These are phyloP conservation scores for Pichia cephalocereana DNA, from an alignment of 805 yeast genomes.

Conservation along the genomic window DNA sequence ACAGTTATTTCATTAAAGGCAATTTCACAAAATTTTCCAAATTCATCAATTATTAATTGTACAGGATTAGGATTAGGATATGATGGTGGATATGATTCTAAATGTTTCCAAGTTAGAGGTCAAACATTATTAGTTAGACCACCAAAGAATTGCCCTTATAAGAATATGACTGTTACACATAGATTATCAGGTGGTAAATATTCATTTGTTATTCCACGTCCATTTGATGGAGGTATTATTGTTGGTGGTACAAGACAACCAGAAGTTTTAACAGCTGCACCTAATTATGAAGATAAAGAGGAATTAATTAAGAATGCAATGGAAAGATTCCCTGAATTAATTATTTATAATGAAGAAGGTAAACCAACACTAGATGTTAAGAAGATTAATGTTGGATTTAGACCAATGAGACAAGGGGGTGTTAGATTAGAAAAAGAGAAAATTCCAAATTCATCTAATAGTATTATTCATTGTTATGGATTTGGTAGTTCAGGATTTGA, in stretches of 20 bases:
- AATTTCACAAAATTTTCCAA: conserved; percentile 26
- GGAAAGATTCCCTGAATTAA: conserved; percentile 45
- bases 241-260: conserved; percentile 68
- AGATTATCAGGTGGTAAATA: conserved; percentile 19
- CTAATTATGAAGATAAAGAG: conserved; percentile 38
- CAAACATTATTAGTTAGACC: conserved; percentile 55
- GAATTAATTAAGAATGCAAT: conserved; percentile 35
- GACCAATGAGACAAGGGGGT: conserved; percentile 42
- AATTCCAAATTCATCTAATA: conserved; percentile 1
- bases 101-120: conserved; percentile 49
- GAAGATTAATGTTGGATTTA: conserved; percentile 38
- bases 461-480: conserved; percentile 57
- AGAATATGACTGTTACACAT: conserved; percentile 39
- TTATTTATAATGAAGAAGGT: conserved; percentile 21
- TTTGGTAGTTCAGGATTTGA: conserved; percentile 73
- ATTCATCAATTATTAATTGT: conserved; percentile 38
- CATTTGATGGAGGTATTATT: conserved; percentile 52
- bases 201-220: conserved; percentile 58
- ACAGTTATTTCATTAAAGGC: conserved; percentile 32
- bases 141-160: conserved; percentile 25
- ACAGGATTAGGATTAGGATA: conserved; percentile 55
- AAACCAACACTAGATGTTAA: conserved; percentile 30
- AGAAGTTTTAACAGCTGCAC: conserved; percentile 26
- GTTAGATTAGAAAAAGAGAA: conserved; percentile 23
- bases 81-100: conserved; percentile 45